Base-by-base conservation (phyloP, 306 rosid species). In the Comarum palustre region DNA sequence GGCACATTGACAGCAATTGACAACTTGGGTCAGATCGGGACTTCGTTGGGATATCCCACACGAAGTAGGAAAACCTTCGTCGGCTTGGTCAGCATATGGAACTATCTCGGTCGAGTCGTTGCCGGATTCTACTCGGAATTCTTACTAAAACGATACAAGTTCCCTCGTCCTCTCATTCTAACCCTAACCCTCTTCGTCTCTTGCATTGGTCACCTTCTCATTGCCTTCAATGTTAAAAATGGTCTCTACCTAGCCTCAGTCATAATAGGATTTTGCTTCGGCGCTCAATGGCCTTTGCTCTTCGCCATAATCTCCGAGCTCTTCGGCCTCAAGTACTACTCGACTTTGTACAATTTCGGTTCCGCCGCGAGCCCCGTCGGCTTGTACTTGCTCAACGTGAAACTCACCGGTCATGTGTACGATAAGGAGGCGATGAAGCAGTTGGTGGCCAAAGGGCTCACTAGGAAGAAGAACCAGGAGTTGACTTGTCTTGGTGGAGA, bases 241-340 rank as follows among this genome's bases (percentile, higher is more conserved):
- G 90, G 90, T 34, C 86, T 86, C 60, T 86, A 86, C 51, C 1
- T 81, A 0, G 90, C 90, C 2, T 93, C 98, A 0, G 25, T 90
- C 0, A 81, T 90, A 0, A 90, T 86, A 12, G 98, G 98, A 8
- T 87, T 90, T 20, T 80, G 89, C 59, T 93, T 87, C 46, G 98
- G 98, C 0, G 98, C 98, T 7, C 92, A 88, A 1, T 90, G 96
- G 96, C 97, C 93, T 1, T 43, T 93, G 14, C 80, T 93, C 6
- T 90, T 93, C n/a, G 87, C 97, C 48, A 90, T 89, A 14, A 84
- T 93, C 3, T 93, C 98, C 1, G 98, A 93, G 73, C 66, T 90
- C 0, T 93, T 93, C 64, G 98, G 96, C 0, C 77, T 93, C 1
- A 90, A 90, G 43, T 93, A 93, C 60, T 93, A 90, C 48, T 76